phyloP scores from a whole-genome alignment of 805 yeast species.

The Starmerella ratchasimensis region DNA sequence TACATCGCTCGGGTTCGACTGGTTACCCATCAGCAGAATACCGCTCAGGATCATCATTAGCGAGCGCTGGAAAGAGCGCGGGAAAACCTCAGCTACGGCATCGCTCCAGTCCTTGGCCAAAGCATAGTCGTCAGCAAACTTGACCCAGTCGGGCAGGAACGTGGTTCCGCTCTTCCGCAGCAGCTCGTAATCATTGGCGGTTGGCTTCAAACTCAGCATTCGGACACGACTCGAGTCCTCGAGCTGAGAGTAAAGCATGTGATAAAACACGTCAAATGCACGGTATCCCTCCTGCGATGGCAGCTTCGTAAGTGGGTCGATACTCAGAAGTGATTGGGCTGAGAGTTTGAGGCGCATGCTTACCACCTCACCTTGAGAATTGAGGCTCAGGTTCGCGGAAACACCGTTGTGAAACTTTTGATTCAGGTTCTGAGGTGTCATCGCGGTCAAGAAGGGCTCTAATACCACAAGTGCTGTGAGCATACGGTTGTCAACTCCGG shows the following conservation, averaged over 20 bases:
- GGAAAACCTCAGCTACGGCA: constrained; percentile 26
- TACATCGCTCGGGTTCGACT: constrained; percentile 21
- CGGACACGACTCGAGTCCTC: constrained; percentile 18
- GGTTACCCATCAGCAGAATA: constrained; percentile 28
- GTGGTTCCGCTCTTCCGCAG: constrained; percentile 23
- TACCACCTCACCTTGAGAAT: constrained; percentile 24
- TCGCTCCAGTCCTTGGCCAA: constrained; percentile 32
- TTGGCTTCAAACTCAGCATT: constrained; percentile 22
- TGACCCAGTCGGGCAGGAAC: constrained; percentile 27
- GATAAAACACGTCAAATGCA: constrained; percentile 29
- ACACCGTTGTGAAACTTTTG: constrained; percentile 27
- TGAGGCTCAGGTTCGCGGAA: constrained; percentile 24
- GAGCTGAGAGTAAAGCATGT: constrained; percentile 25
- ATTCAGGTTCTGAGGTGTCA: constrained; percentile 27
- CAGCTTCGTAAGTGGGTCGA: constrained; percentile 25
- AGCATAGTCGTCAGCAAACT: constrained; percentile 28
- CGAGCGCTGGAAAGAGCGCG: constrained; percentile 25
- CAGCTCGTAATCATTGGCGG: constrained; percentile 23
- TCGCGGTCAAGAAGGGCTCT: constrained; percentile 28
- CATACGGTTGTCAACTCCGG: constrained; percentile 26
- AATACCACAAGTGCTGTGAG: constrained; percentile 27
- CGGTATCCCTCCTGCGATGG: constrained; percentile 20
- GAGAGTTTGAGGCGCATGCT: constrained; percentile 23
- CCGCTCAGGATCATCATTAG: constrained; percentile 29
- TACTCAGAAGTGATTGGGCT: constrained; percentile 22